A percentile compares a stretch with the other conserved stretches of the same genome.
Conservation (phyloP, 225 moss, liverwort and hornwort species). For the Takakia lepidozioides region DNA sequence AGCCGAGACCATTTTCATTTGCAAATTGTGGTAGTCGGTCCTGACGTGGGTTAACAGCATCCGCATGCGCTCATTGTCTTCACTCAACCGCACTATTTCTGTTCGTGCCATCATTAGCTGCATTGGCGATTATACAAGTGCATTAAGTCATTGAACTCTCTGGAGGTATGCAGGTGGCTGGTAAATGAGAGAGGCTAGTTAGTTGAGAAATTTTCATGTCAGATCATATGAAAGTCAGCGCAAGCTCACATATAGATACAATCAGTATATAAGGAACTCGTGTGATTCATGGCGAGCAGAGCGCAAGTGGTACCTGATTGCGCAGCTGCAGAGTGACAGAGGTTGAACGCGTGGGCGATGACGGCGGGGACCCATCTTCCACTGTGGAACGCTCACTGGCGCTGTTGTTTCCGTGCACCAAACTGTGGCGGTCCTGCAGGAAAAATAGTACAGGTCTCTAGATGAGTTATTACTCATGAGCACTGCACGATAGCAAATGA, state of each 20-base stretch:
- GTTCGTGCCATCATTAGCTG: slow-evolving; percentile 28
- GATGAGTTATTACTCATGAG: too few species aligned
- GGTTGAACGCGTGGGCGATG: slow-evolving; percentile 20
- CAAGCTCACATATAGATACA: background rate
- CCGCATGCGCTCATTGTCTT: slow-evolving; percentile 34
- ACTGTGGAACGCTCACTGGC: slow-evolving; percentile 42
- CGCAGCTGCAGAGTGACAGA: slow-evolving; percentile 22
- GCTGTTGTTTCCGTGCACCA: slow-evolving; percentile 18
- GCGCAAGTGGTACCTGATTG: slow-evolving; percentile 24
- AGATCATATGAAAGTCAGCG: background rate
- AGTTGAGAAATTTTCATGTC: background rate
- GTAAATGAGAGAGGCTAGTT: too few species aligned
- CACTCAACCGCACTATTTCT: slow-evolving; percentile 29
- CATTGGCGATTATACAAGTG: slow-evolving; percentile 2
- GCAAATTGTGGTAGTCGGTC: slow-evolving; percentile 39
- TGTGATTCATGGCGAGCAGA: background rate
- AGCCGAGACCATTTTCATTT: slow-evolving; percentile 32
- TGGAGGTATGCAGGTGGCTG: too few species aligned
- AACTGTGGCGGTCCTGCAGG: slow-evolving; percentile 10
- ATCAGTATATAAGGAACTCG: background rate
- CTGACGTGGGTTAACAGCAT: slow-evolving; percentile 36
- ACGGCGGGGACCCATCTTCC: slow-evolving; percentile 43
- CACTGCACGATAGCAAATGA: too few species aligned
- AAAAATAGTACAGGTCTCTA: too few species aligned
- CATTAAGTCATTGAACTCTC: too few species aligned